Base-by-base conservation (phyloP, 371 early-diverging fungal species). In the Lichtheimia hyalospora region DNA sequence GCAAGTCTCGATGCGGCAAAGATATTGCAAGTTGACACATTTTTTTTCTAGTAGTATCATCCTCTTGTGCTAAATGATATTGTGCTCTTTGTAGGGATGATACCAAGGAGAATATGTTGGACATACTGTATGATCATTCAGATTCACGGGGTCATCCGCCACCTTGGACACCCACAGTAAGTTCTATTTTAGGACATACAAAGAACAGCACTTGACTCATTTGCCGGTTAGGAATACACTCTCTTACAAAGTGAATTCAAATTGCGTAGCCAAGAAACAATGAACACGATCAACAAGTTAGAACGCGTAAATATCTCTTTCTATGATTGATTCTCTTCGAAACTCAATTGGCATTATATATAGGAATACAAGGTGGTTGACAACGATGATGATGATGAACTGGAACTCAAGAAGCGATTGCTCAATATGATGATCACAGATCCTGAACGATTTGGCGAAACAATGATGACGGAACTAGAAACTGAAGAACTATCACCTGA, bases 11-110 rank as follows among this genome's bases (percentile, higher is more conserved):
- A 60, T 27, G 60, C 60, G 1, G 54, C 48, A 10, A n/a, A 21
- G 4, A 27, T 43, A 18, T 34, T 60, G 60, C 34, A 54, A 52
- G 60, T 49, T 12, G 14, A 34, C 0, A n/a, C 25, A 34, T 40
- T 42, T 43, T 7, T 41, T 39, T 3, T 16, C 3, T 20, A 41
- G 12, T 10, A 7, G 8, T 21, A 55, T 40, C 25, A 1, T 5
- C 5, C 7, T 7, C 27, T 55, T 25, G 24, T 24, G 34, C 34
- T 34, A 27, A n/a, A n/a, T 12, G 5, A 5, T 51, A n/a, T n/a
- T n/a, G n/a, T n/a, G n/a, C n/a, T 6, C 41, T 34, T 15, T 25
- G n/a, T n/a, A 57, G 58, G n/a, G 58, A 57, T n/a, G 58, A 57
- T 2, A 2, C 34, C 16, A 57, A 57, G 42, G 49, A 57, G 3